Conservation (phyloP, 768 basidiomycete species). For the Collybia sp. region DNA sequence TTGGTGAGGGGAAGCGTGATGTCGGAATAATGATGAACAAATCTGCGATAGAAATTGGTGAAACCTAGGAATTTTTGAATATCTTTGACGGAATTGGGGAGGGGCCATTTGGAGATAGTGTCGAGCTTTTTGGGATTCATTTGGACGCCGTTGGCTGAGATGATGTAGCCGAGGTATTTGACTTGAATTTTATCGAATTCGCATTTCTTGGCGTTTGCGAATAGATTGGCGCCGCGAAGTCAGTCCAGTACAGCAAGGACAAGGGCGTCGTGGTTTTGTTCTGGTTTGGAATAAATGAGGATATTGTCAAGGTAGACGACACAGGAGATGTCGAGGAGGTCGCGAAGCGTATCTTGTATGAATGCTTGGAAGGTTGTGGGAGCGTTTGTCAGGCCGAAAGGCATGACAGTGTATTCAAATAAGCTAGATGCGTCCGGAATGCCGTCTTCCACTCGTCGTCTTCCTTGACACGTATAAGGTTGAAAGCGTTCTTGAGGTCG, state of each 20-base stretch:
- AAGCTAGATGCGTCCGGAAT: slow-evolving; percentile 28
- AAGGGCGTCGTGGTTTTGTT: slow-evolving; percentile 19
- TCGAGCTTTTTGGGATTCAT: slow-evolving; percentile 4
- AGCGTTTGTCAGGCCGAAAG: too few relatives aligned
- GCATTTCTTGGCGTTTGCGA: too few relatives aligned
- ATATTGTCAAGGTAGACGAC: too few relatives aligned
- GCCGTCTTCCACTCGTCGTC: slow-evolving; percentile 39
- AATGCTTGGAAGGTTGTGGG: too few relatives aligned
- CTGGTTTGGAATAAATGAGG: slow-evolving; percentile 26
- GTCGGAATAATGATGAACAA: slow-evolving; percentile 25
- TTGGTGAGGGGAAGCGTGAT: too few relatives aligned
- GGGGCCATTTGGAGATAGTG: neutral
- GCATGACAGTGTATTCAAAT: slow-evolving; percentile 34
- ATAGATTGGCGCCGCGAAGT: slow-evolving; percentile 18
- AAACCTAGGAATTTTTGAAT: too few relatives aligned
- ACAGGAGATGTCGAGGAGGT: too few relatives aligned
- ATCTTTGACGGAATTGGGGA: slow-evolving; percentile 15
- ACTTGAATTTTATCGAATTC: slow-evolving; percentile 23
- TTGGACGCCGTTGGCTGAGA: slow-evolving; percentile 13
- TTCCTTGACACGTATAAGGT: slow-evolving; percentile 27
- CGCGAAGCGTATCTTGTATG: too few relatives aligned
- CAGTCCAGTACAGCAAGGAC: slow-evolving; percentile 22
- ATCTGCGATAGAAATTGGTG: slow-evolving; percentile 29
- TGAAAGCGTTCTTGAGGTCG: slow-evolving; percentile 29
- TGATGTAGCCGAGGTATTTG: slow-evolving; percentile 32